phyloP scores from a whole-genome alignment of 495 filamentous ascomycete genomes.

The Aspergillus cristatus region DNA sequence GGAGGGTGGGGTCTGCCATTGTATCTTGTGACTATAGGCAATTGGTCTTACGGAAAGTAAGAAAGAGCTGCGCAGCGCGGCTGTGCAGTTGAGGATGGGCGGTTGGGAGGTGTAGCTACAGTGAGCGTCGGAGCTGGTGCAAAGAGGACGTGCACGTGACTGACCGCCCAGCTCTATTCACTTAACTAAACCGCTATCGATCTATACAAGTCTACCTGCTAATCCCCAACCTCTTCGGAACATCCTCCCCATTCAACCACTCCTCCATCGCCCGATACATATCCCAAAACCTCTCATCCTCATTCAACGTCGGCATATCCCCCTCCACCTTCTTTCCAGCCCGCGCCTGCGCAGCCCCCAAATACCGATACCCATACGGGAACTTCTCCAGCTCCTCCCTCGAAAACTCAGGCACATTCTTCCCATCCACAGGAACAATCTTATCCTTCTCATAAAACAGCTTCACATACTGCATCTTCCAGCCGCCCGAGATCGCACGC shows the following conservation, averaged over 20 bases:
- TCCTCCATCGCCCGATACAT: slow-evolving; percentile 5
- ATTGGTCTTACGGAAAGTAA: too few relatives aligned
- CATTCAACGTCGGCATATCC: slow-evolving; percentile 2
- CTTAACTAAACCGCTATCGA: too few relatives aligned
- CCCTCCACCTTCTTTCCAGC: slow-evolving; percentile 1
- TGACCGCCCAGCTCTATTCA: too few relatives aligned
- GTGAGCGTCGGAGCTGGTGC: too few relatives aligned
- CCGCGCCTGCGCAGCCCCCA: slow-evolving; percentile 4
- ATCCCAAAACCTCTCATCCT: slow-evolving; percentile 3
- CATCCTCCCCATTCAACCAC: slow-evolving; percentile 3
- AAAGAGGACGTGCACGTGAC: too few relatives aligned
- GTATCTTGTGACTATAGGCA: background rate
- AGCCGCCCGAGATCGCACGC: slow-evolving; percentile 2
- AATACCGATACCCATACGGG: slow-evolving; percentile 13
- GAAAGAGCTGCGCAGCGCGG: too few relatives aligned
- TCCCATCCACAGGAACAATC: slow-evolving; percentile 10
- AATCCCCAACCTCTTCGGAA: slow-evolving; percentile 1
- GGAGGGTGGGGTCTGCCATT: slow-evolving; percentile 33
- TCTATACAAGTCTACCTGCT: too few relatives aligned
- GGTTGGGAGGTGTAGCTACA: too few relatives aligned
- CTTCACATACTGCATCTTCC: slow-evolving; percentile 15
- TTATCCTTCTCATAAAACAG: slow-evolving; percentile 23
- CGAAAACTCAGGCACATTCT: slow-evolving; percentile 12
- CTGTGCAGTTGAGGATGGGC: too few relatives aligned
- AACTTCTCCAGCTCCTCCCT: slow-evolving; percentile 8